Base-by-base conservation (phyloP, 352 stramenopile species). In the Blastocystis sp. region DNA sequence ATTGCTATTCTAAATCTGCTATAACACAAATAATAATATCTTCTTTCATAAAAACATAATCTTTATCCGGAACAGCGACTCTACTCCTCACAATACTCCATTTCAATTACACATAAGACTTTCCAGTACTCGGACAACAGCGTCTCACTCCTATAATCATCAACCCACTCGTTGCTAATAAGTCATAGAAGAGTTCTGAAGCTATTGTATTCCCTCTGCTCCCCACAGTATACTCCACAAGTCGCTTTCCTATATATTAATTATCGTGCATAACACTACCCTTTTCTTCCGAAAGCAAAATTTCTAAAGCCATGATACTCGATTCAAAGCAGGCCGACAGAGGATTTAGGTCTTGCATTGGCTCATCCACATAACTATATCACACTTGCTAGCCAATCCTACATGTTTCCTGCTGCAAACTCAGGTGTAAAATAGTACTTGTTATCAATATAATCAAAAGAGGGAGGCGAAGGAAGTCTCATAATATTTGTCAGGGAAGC, bases 1-100 rank as follows among this genome's bases (percentile, higher is more conserved):
- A 77, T 59, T 59, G 13, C 23, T 37, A 37, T 61, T 77, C 15
- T 26, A 80, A 26, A 63, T 80, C 70, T 23, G 70, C 45, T 41
- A 80, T 29, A n/a, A 80, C 70, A 80, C 70, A 80, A 80, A 80
- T 80, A 11, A 80, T 41, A 53, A 80, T 80, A 64, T 80, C 70
- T n/a, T 80, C 70, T 26, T 80, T 80, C 26, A 20, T 20, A 53
- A 80, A 80, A 41, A 43, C n/a, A 62, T 80, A 80, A 41, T 62
- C 23, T 9, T 18, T 20, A 7, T 23, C 34, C 7, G 70, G 70
- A 15, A 80, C 43, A 26, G 70, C 70, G 18, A 80, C 70, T 29
- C 59, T 68, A 68, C 59, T 29, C 11, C 37, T 9, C 20, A 68
- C 5, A 20, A 23, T 11, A 23, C 11, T 68, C 59, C 37, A 20